Conservation (phyloP, 257 asterid species). For the Fraxinus americana region DNA sequence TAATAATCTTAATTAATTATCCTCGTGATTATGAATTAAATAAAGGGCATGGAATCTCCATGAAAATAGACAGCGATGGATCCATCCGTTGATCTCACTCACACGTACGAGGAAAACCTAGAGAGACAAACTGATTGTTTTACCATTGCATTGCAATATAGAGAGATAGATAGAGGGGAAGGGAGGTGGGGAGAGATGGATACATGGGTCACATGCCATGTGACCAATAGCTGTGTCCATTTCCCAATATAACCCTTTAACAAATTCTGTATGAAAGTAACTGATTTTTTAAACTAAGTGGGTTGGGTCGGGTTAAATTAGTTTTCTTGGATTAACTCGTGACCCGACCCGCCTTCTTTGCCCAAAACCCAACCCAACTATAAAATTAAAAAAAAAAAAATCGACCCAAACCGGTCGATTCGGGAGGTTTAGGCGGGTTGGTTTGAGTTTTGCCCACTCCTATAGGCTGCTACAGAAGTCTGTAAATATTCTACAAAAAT, state of each 20-base stretch:
- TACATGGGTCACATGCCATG: conserved; percentile 80
- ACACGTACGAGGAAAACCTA: conserved; percentile 69
- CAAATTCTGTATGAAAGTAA: no score
- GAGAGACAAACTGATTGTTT: conserved; percentile 48
- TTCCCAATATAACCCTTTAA: not conserved
- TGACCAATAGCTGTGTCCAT: conserved; percentile 68
- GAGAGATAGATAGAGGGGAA: no score
- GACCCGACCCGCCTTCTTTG: no score
- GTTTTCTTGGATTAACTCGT: no score
- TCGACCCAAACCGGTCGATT: no score
- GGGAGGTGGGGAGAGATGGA: conserved; percentile 8
- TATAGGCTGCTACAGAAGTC: not conserved
- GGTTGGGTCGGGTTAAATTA: no score
- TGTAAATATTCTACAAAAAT: not conserved
- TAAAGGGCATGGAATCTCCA: conserved; percentile 56
- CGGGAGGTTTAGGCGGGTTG: no score
- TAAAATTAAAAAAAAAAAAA: no score
- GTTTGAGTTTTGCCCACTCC: no score
- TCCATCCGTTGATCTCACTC: conserved; percentile 41
- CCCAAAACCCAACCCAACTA: no score
- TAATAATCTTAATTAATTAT: conserved; percentile 3
- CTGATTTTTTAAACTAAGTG: no score
- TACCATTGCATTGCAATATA: not conserved
- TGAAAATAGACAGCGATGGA: conserved; percentile 50
- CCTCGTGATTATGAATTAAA: no score